phyloP scores from a whole-genome alignment of 495 filamentous ascomycete species.

The Aspergillus incahuasiensis region DNA sequence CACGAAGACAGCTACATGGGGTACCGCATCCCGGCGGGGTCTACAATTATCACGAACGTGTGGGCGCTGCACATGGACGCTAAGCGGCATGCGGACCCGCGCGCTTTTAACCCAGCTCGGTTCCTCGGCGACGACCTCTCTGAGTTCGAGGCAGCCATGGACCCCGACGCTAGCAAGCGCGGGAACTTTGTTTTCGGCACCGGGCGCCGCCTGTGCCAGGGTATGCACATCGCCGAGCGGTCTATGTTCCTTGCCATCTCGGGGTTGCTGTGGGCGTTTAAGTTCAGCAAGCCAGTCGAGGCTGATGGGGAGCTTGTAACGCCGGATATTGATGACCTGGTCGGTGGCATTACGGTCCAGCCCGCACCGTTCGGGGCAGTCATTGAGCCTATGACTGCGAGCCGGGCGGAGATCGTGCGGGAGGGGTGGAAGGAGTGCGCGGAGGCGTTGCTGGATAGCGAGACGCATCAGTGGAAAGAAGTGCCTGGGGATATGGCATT shows the following conservation, averaged over 20 bases:
- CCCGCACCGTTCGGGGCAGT: conserved; percentile 29
- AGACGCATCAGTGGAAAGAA: conserved; percentile 19
- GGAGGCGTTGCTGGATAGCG: conserved; percentile 16
- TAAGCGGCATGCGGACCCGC: conserved; percentile 41
- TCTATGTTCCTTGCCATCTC: conserved; percentile 48
- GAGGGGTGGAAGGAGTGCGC: conserved; percentile 27
- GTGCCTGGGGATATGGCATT: too few species aligned
- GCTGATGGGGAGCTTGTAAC: conserved; percentile 11
- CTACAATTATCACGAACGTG: conserved; percentile 32
- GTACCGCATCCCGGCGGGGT: neutral
- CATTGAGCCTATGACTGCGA: conserved; percentile 13
- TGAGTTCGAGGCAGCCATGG: conserved; percentile 32
- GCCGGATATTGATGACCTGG: conserved; percentile 22
- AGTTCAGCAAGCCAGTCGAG: conserved; percentile 16
- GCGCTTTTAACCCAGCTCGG: conserved; percentile 52
- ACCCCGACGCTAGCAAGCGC: conserved; percentile 35
- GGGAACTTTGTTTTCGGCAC: conserved; percentile 29
- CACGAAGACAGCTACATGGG: conserved; percentile 25
- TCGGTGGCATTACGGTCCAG: conserved; percentile 40
- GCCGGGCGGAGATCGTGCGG: conserved; percentile 27
- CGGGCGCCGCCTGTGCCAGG: conserved; percentile 28
- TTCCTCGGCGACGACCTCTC: conserved; percentile 29
- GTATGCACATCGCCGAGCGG: conserved; percentile 30
- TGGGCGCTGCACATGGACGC: conserved; percentile 43
- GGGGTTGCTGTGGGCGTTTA: conserved; percentile 54